Evolutionary conservation across 2,329 filamentous ascomycete genomes (phyloP).

Genomic region (Aureobasidium sp.): DNA sequence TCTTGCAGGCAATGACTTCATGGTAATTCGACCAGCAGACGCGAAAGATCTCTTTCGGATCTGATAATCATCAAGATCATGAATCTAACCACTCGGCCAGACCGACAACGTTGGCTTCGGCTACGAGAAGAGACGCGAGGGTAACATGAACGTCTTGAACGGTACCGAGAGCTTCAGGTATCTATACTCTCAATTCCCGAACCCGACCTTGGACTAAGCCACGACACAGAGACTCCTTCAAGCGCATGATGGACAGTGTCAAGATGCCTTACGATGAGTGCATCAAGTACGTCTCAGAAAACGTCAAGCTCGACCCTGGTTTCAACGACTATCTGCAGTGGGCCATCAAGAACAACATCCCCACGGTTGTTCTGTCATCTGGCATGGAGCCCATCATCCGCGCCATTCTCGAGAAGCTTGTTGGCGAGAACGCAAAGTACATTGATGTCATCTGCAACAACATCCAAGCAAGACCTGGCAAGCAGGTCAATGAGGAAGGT

Average conservation of each 20-base stretch:
- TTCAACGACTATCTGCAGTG: constrained; percentile 86
- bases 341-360: constrained; percentile 72
- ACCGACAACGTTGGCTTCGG: constrained; percentile 92
- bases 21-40: constrained; percentile 35
- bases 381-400: constrained; percentile 91
- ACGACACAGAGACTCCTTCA: constrained; percentile 61
- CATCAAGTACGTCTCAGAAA: constrained; percentile 65
- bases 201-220: background rate
- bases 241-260: constrained; percentile 86
- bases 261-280: constrained; percentile 73
- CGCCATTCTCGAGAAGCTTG: constrained; percentile 67
- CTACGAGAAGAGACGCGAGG: constrained; percentile 56
- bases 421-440: constrained; percentile 69
- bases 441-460: constrained; percentile 90
- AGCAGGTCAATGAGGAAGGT: constrained; percentile 66
- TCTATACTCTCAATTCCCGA: constrained; percentile 10
- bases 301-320: constrained; percentile 80
- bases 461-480: constrained; percentile 57
- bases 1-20: constrained; percentile 52
- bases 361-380: constrained; percentile 82
- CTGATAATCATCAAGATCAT: background rate
- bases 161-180: constrained; percentile 63
- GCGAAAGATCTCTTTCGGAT: background rate
- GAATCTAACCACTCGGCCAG: constrained; percentile 34
- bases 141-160: constrained; percentile 69